These are phyloP conservation scores for Neobulgaria alba DNA, from an alignment of 2,329 filamentous ascomycete genomes.

Conservation along the genomic window DNA sequence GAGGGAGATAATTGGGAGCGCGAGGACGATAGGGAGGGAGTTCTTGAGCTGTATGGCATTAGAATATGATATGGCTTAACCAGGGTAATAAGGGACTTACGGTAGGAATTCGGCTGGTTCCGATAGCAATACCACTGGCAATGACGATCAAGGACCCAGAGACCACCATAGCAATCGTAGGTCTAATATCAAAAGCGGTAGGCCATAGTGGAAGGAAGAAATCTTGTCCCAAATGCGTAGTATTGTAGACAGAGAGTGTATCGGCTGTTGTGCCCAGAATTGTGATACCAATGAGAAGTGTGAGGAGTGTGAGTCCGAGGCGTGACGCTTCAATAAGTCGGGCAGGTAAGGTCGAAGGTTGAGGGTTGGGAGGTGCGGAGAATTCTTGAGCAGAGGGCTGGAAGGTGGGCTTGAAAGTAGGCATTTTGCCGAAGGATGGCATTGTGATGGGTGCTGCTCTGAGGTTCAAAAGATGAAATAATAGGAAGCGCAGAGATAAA, in stretches of 20 bases:
- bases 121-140: slow-evolving; percentile 39
- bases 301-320: slow-evolving; percentile 40
- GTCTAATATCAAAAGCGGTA: slow-evolving; percentile 45
- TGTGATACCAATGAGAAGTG: slow-evolving; percentile 42
- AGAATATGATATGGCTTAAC: no score
- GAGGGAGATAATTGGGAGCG: slow-evolving; percentile 36
- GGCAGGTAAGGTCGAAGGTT: slow-evolving; percentile 5
- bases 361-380: slow-evolving; percentile 10
- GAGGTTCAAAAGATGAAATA: neutral
- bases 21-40: slow-evolving; percentile 28
- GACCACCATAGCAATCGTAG: slow-evolving; percentile 45
- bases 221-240: slow-evolving; percentile 39
- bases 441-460: neutral
- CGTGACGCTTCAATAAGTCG: slow-evolving; percentile 35
- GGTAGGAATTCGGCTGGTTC: slow-evolving; percentile 38
- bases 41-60: slow-evolving; percentile 29
- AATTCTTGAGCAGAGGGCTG: slow-evolving; percentile 17
- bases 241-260: slow-evolving; percentile 45
- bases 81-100: slow-evolving; percentile 44
- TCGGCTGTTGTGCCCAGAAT: slow-evolving; percentile 47
- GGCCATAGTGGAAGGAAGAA: slow-evolving; percentile 51
- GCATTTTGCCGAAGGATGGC: slow-evolving; percentile 7
- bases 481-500: slow-evolving; percentile 1
- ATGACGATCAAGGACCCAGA: slow-evolving; percentile 42
- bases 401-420: slow-evolving; percentile 16